These are phyloP conservation scores for Dendrobium nobile DNA, from an alignment of 106 monocot species.

Conservation along the genomic window DNA sequence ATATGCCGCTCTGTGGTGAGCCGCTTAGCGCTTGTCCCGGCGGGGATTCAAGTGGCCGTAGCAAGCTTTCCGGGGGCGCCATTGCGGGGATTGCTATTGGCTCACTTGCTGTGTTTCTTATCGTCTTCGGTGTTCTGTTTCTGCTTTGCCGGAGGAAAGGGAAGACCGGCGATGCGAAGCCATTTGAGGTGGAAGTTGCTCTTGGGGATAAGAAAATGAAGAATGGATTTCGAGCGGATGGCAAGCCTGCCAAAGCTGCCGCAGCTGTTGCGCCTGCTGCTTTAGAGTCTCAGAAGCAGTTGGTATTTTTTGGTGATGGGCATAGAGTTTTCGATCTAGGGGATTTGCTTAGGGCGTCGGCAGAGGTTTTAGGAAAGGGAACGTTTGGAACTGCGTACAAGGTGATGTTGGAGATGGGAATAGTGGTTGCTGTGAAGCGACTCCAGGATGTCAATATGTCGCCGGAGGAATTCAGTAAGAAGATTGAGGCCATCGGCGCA, in stretches of 20 bases:
- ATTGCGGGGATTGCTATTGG: conserved; percentile 77
- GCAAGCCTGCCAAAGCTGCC: background rate
- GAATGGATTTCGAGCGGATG: conserved; percentile 1
- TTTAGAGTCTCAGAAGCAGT: conserved; percentile 30
- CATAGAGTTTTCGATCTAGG: conserved; percentile 54
- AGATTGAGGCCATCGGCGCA: conserved; percentile 41
- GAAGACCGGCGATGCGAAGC: conserved; percentile 2
- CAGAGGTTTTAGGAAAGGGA: conserved; percentile 87
- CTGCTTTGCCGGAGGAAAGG: conserved; percentile 33
- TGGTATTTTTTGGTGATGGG: conserved; percentile 43
- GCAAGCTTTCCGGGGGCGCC: conserved; percentile 61
- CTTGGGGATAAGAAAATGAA: conserved; percentile 21
- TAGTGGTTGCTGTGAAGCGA: conserved; percentile 66
- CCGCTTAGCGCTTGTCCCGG: conserved; percentile 37
- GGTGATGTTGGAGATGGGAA: conserved; percentile 61
- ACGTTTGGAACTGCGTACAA: conserved; percentile 89
- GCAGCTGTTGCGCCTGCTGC: conserved; percentile 5
- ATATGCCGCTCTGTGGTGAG: conserved; percentile 43
- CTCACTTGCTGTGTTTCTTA: conserved; percentile 23
- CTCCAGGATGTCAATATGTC: conserved; percentile 53
- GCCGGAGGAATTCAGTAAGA: conserved; percentile 62
- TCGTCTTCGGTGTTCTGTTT: conserved; percentile 27
- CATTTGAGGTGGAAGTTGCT: conserved; percentile 25
- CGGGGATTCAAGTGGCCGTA: conserved; percentile 8
- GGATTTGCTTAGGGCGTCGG: conserved; percentile 78